phyloP scores from a whole-genome alignment of 768 basidiomycete genomes.

The Pleurotus platypus region DNA sequence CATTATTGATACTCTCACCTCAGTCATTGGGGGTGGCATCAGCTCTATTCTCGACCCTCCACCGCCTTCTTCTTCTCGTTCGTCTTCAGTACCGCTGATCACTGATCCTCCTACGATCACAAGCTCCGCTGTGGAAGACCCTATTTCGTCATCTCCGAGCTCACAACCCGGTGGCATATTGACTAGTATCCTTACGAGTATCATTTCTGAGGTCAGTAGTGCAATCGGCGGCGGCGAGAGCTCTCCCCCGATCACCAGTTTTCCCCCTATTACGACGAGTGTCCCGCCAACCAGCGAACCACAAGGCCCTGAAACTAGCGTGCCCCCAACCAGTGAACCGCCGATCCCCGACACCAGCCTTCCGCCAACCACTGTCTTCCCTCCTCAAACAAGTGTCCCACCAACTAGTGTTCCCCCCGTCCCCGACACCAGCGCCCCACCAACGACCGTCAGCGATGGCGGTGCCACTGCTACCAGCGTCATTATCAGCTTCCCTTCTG shows the following conservation, averaged over 20 bases:
- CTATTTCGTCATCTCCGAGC: not conserved
- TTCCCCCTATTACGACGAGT: not conserved
- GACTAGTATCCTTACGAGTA: conserved; percentile 4
- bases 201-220: conserved; percentile 8
- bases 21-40: not conserved
- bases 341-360: conserved; percentile 1
- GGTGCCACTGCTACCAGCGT: not conserved
- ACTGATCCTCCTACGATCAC: not conserved
- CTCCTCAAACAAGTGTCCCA: conserved; percentile 4
- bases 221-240: conserved; percentile 8
- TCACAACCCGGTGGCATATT: not conserved
- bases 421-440: not conserved
- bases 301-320: not conserved
- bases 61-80: not conserved
- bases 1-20: too few species aligned
- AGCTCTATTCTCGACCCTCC: not conserved
- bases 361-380: not conserved
- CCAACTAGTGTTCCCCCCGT: not conserved
- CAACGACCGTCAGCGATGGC: not conserved
- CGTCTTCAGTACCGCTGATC: not conserved
- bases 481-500: conserved; percentile 4
- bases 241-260: not conserved
- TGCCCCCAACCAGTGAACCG: not conserved
- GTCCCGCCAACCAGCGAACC: conserved; percentile 3
- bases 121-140: not conserved